Base-by-base conservation (phyloP, 176 grass and related monocot species). In the Triticum timopheevii region DNA sequence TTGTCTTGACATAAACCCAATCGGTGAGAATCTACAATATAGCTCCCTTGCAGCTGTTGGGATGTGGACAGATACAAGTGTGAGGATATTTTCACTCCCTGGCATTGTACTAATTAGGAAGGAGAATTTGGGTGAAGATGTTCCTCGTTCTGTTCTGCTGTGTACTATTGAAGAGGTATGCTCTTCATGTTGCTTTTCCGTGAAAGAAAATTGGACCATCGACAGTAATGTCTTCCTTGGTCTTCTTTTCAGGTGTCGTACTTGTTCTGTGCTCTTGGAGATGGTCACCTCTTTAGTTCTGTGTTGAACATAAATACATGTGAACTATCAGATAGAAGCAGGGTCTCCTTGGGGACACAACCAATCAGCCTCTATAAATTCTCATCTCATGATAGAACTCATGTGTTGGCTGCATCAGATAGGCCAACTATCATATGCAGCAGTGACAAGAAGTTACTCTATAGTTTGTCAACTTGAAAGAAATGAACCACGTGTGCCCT, bases 391-490 rank as follows among this genome's bases (percentile, higher is more conserved):
- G 90, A 92, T 73, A 91, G 88, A 25, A 95, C 88, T 79, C 92
- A 94, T 10, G 92, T 98, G 49, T 98, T 98, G 77, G 96, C 96
- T 76, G 89, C 92, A 47, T 98, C 96, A 61, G 96, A 98, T 95
- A 93, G 96, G 62, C 93, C 96, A 34, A 98, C 96, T 84, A 90
- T 98, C 19, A 94, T 98, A 28, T 98, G 94, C 72, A 95, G 93
- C 88, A 98, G 96, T 82, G 92, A 98, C 44, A 98, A 98, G 92
- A 98, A 98, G 84, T 80, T 95, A n/a, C 92, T 95, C 31, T 98
- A 98, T 82, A 95, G 93, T 83, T 95, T 92, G 96, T 98, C 56
- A 98, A 98, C 91, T 83, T 98, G 58, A 95, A 98, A 90, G 96
- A 98, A 91, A 90, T 95, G 76, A 95, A 91, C 40, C 96, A 98